phyloP scores from a whole-genome alignment of 768 basidiomycete genomes.

The Pholiota conissans region DNA sequence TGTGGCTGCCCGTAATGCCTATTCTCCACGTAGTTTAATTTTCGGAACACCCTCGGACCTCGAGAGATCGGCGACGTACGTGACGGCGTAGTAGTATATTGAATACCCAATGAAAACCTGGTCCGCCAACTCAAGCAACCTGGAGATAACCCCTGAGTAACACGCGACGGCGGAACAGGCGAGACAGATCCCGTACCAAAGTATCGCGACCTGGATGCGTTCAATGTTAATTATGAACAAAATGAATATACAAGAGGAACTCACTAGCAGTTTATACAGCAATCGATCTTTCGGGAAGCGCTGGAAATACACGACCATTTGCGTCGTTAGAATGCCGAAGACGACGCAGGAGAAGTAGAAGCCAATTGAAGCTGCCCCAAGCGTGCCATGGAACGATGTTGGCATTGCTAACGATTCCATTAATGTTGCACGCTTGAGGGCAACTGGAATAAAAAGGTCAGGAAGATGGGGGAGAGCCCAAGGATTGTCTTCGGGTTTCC shows the following conservation, averaged over 20 bases:
- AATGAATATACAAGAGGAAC: conserved; percentile 4
- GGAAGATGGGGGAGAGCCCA: neutral
- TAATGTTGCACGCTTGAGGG: neutral
- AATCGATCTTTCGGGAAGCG: conserved; percentile 36
- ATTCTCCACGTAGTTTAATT: neutral
- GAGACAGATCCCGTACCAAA: conserved; percentile 23
- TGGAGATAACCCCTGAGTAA: conserved; percentile 14
- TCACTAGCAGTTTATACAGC: conserved; percentile 34
- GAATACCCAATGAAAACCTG: conserved; percentile 52
- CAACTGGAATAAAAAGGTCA: neutral
- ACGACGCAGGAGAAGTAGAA: conserved; percentile 38
- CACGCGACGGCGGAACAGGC: neutral
- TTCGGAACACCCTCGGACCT: neutral
- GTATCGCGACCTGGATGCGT: conserved; percentile 23
- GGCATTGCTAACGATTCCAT: neutral
- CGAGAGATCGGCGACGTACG: conserved; percentile 35
- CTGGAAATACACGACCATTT: conserved; percentile 37
- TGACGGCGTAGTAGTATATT: conserved; percentile 54
- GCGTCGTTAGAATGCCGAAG: conserved; percentile 40
- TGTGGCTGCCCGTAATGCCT: conserved; percentile 38
- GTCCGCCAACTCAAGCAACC: conserved; percentile 47
- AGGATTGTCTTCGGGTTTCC: neutral
- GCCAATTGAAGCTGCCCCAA: conserved; percentile 40
- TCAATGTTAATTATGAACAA: neutral
- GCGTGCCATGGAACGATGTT: conserved; percentile 30